Evolutionary conservation across 345 rosid genomes (phyloP).

Genomic region (Microthlaspi erraticum): DNA sequence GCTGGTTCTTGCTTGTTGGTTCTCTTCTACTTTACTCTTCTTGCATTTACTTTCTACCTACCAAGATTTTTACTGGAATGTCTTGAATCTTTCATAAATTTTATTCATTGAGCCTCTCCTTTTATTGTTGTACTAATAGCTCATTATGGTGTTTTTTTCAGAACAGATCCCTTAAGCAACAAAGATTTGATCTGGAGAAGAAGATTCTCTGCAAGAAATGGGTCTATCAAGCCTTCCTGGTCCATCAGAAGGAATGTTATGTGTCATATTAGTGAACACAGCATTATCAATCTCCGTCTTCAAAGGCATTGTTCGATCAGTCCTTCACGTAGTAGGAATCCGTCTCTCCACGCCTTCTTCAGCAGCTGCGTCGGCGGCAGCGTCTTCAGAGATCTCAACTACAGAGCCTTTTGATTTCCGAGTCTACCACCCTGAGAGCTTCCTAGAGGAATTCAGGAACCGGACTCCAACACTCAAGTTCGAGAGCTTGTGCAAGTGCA

Average conservation of each 20-base stretch:
- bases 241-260: conserved; percentile 89
- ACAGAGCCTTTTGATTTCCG: conserved; percentile 52
- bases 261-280: conserved; percentile 79
- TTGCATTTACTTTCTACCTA: not conserved
- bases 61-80: not conserved
- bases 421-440: conserved; percentile 50
- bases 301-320: conserved; percentile 66
- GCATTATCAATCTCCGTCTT: conserved; percentile 80
- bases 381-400: conserved; percentile 38
- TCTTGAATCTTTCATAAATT: not conserved
- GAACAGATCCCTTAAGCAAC: conserved; percentile 33
- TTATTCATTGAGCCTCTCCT: not conserved
- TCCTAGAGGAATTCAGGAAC: conserved; percentile 69
- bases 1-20: not conserved
- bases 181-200: conserved; percentile 8
- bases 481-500: conserved; percentile 52
- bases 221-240: conserved; percentile 88
- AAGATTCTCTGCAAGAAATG: conserved; percentile 37
- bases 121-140: conserved; percentile 35
- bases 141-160: conserved; percentile 39
- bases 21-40: conserved; percentile 8
- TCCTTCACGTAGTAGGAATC: conserved; percentile 72
- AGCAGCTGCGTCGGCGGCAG: conserved; percentile 30
- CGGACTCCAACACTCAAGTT: conserved; percentile 60
- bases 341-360: conserved; percentile 46